Conservation (phyloP, 768 basidiomycete genomes). For the Lactarius hatsudake region DNA sequence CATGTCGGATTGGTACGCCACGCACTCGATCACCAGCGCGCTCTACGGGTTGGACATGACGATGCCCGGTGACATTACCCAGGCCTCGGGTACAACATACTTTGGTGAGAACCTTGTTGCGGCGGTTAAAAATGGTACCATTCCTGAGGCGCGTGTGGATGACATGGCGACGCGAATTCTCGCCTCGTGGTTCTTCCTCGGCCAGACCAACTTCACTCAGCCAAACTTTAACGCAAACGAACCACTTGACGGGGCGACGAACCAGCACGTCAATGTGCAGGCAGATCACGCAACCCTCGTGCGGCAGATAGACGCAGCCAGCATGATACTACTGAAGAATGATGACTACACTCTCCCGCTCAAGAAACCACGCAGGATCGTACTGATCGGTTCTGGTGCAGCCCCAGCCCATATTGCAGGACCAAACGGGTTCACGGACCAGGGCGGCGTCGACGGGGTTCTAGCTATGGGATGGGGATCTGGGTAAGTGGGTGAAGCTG, state of each 20-base stretch:
- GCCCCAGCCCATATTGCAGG: slow-evolving; percentile 41
- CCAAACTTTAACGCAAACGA: slow-evolving; percentile 71
- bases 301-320: slow-evolving; percentile 68
- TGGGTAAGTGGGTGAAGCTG: slow-evolving; percentile 38
- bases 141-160: slow-evolving; percentile 59
- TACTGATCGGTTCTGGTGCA: slow-evolving; percentile 57
- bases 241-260: slow-evolving; percentile 49
- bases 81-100: slow-evolving; percentile 47
- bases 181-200: slow-evolving; percentile 64
- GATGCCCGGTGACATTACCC: slow-evolving; percentile 59
- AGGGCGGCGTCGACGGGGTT: slow-evolving; percentile 50
- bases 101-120: slow-evolving; percentile 65
- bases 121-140: slow-evolving; percentile 68
- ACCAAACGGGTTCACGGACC: slow-evolving; percentile 48
- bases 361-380: slow-evolving; percentile 54
- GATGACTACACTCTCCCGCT: slow-evolving; percentile 53
- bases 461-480: slow-evolving; percentile 94
- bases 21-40: slow-evolving; percentile 58
- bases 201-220: slow-evolving; percentile 58
- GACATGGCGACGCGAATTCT: slow-evolving; percentile 85
- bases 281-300: slow-evolving; percentile 68
- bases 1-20: slow-evolving; percentile 74
- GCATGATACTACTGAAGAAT: slow-evolving; percentile 78
- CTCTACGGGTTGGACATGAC: slow-evolving; percentile 61
- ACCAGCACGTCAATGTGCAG: slow-evolving; percentile 67